Evolutionary conservation across 805 yeast species (phyloP).

Genomic region (Yamadazyma laniorum): DNA sequence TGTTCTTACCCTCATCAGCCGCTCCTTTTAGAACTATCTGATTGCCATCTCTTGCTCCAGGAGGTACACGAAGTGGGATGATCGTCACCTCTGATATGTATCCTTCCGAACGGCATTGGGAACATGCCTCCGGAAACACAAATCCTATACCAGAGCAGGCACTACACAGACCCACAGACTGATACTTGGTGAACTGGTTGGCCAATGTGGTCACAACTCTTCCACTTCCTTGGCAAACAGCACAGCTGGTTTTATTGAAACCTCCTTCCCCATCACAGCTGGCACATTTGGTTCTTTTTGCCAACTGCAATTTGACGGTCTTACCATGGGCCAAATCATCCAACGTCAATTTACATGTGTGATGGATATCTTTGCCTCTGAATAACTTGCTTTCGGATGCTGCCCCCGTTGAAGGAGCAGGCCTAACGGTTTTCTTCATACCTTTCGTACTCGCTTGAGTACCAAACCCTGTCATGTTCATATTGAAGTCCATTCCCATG

Average conservation of each 20-base stretch:
- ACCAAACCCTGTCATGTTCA: slow-evolving; percentile 9
- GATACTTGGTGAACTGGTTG: slow-evolving; percentile 39
- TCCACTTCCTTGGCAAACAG: slow-evolving; percentile 45
- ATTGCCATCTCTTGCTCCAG: slow-evolving; percentile 56
- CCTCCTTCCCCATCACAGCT: slow-evolving; percentile 56
- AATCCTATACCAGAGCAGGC: slow-evolving; percentile 38
- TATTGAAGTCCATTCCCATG: slow-evolving; percentile 7
- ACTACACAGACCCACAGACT: slow-evolving; percentile 31
- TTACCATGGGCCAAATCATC: slow-evolving; percentile 61
- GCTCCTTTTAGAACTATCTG: slow-evolving; percentile 53
- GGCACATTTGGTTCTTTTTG: slow-evolving; percentile 48
- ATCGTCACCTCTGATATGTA: slow-evolving; percentile 48
- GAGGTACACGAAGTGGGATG: slow-evolving; percentile 50
- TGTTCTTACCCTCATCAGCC: slow-evolving; percentile 61
- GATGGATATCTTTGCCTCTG: slow-evolving; percentile 56
- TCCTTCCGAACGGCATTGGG: slow-evolving; percentile 39
- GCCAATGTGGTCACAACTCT: slow-evolving; percentile 46
- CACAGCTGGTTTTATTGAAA: slow-evolving; percentile 31
- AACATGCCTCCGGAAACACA: slow-evolving; percentile 22
- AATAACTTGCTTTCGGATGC: slow-evolving; percentile 12
- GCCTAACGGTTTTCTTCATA: slow-evolving; percentile 20
- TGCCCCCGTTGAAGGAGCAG: slow-evolving; percentile 18
- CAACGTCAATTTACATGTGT: slow-evolving; percentile 50
- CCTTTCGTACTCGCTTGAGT: slow-evolving; percentile 2
- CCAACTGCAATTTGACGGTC: slow-evolving; percentile 51